Conservation (phyloP, 106 monocot species). For the Alisma plantagoaquatica region DNA sequence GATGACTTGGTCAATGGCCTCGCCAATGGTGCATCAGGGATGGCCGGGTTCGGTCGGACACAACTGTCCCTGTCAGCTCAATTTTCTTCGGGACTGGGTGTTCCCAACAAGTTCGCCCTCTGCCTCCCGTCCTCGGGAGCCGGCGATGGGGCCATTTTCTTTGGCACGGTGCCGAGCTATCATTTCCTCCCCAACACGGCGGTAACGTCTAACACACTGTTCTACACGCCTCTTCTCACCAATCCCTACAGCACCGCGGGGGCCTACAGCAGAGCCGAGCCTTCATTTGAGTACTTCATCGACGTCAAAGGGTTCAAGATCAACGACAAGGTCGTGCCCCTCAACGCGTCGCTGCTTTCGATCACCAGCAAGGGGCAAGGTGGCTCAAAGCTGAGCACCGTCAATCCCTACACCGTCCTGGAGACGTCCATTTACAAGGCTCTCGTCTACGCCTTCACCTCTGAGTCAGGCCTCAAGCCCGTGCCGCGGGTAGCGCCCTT, state of each 20-base stretch:
- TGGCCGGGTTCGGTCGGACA: conserved; percentile 12
- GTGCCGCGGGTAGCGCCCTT: conserved; percentile 20
- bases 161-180: conserved; percentile 14
- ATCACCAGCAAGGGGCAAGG: conserved; percentile 10
- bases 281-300: conserved; percentile 16
- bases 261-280: background rate
- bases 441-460: conserved; percentile 10
- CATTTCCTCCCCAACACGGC: conserved; percentile 1
- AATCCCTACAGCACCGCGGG: conserved; percentile 6
- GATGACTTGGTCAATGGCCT: conserved; percentile 25
- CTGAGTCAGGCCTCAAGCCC: conserved; percentile 2
- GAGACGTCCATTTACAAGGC: conserved; percentile 20
- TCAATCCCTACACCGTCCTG: conserved; percentile 11
- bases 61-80: conserved; percentile 13
- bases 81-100: conserved; percentile 12
- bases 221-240: conserved; percentile 16
- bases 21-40: conserved; percentile 16
- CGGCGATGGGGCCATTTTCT: conserved; percentile 8
- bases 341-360: conserved; percentile 9
- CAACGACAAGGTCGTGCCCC: conserved; percentile 9
- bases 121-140: conserved; percentile 14
- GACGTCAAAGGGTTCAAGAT: conserved; percentile 6
- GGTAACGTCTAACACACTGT: conserved; percentile 2
- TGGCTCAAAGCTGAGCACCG: conserved; percentile 15
- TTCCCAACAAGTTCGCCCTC: conserved; percentile 18